Conservation (phyloP, 2,329 filamentous ascomycete genomes). For the Penicillium verrucosum region DNA sequence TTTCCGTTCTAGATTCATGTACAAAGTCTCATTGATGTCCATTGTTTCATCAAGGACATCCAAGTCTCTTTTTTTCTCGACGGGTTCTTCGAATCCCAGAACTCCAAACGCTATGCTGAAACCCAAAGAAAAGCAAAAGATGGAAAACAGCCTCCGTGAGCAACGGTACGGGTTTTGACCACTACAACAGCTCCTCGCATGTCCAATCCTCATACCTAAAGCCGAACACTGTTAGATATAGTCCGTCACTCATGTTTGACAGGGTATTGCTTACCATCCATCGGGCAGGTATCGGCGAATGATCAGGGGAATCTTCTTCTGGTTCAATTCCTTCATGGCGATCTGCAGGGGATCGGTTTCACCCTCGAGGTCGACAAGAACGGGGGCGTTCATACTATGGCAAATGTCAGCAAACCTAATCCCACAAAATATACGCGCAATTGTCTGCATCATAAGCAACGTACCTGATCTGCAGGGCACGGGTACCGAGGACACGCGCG, state of each 20-base stretch:
- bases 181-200: slow-evolving; percentile 81
- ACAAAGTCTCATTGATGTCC: slow-evolving; percentile 16
- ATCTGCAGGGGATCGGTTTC: slow-evolving; percentile 98
- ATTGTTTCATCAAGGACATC: slow-evolving; percentile 15
- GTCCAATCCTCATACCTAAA: slow-evolving; percentile 98
- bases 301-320: slow-evolving; percentile 98
- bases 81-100: slow-evolving; percentile 30
- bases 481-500: slow-evolving; percentile 86
- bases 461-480: slow-evolving; percentile 92
- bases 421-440: slow-evolving; percentile 65
- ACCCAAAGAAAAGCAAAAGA: slow-evolving; percentile 23
- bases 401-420: slow-evolving; percentile 23
- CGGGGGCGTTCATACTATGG: slow-evolving; percentile 89
- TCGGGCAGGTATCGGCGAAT: slow-evolving; percentile 94
- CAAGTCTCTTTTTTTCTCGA: slow-evolving; percentile 17
- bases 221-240: slow-evolving; percentile 8
- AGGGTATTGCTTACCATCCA: slow-evolving; percentile 70
- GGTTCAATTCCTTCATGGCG: slow-evolving; percentile 91
- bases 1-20: slow-evolving; percentile 22
- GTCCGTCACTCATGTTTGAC: background rate
- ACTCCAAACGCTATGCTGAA: slow-evolving; percentile 44
- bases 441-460: slow-evolving; percentile 61
- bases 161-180: slow-evolving; percentile 7
- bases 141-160: slow-evolving; percentile 19
- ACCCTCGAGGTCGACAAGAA: slow-evolving; percentile 92